A percentile compares a stretch with the other conserved stretches of the same genome.
These are phyloP conservation scores for Echinosophora koreensis DNA, from an alignment of 306 rosid genomes.

Conservation along the genomic window DNA sequence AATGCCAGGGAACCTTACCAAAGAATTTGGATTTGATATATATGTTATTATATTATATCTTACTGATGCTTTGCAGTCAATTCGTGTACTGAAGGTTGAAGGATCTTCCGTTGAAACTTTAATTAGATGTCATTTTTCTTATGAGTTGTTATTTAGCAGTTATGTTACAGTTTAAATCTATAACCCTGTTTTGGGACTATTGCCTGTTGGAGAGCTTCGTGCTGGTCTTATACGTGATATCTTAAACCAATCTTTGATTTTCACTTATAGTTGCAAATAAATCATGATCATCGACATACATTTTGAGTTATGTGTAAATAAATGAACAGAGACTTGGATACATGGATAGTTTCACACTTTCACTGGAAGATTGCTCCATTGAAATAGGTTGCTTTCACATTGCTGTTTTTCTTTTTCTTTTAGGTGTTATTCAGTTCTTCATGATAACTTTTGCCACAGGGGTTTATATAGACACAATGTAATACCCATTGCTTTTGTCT, in stretches of 20 bases:
- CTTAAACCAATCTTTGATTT: neutral
- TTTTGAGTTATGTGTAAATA: constrained; percentile 1
- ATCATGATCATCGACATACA: constrained; percentile 5
- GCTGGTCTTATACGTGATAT: neutral
- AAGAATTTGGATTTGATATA: constrained; percentile 24
- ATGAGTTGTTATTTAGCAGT: neutral
- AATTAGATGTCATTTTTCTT: constrained; percentile 16
- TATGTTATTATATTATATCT: constrained; percentile 27
- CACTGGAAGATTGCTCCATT: neutral
- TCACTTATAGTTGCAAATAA: neutral
- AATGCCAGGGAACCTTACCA: neutral
- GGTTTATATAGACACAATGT: neutral
- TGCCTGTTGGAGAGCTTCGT: neutral
- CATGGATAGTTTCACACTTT: neutral
- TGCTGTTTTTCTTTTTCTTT: neutral
- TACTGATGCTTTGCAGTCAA: neutral
- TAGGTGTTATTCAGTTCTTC: neutral
- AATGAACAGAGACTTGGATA: constrained; percentile 21
- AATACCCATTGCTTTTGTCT: neutral
- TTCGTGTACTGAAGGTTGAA: neutral
- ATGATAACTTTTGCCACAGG: neutral
- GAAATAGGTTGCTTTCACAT: constrained; percentile 15
- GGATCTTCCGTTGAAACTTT: neutral
- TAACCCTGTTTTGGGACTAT: neutral
- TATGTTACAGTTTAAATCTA: constrained; percentile 18